A percentile compares a stretch with the other conserved stretches of the same genome.
Conservation (phyloP, 257 asterid species). For the Prunella vulgaris region DNA sequence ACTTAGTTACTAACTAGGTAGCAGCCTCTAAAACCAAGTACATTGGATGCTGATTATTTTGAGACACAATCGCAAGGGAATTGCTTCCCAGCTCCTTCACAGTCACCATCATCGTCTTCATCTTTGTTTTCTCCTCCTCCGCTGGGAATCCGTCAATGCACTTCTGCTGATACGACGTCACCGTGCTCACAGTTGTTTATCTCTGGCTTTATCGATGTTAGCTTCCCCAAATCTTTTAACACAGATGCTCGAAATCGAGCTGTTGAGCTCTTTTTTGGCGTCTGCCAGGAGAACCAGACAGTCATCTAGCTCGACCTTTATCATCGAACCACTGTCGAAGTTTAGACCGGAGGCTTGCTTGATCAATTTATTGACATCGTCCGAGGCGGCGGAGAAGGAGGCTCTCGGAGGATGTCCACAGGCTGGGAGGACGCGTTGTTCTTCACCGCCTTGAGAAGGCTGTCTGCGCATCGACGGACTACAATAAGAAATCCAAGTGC, state of each 20-base stretch:
- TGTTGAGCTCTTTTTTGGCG: conserved; percentile 64
- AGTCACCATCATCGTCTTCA: conserved; percentile 34
- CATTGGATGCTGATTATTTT: not conserved
- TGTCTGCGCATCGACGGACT: conserved; percentile 52
- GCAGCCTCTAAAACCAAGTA: not conserved
- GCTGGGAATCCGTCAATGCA: conserved; percentile 79
- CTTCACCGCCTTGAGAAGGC: conserved; percentile 40
- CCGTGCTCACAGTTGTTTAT: conserved; percentile 81
- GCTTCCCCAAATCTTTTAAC: conserved; percentile 19
- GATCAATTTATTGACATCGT: conserved; percentile 40
- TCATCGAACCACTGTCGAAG: conserved; percentile 41
- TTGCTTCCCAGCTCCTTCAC: conserved; percentile 61
- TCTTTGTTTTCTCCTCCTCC: conserved; percentile 39
- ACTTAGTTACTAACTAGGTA: not conserved
- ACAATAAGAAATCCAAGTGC: too few species aligned
- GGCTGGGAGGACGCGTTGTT: conserved; percentile 32
- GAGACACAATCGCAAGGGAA: conserved; percentile 55
- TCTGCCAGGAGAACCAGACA: conserved; percentile 53
- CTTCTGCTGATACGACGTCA: conserved; percentile 65
- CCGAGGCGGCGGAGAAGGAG: conserved; percentile 37
- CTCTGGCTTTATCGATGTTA: conserved; percentile 32
- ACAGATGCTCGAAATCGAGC: conserved; percentile 36
- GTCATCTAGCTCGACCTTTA: conserved; percentile 50
- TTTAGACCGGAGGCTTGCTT: conserved; percentile 27
- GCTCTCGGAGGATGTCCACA: conserved; percentile 45